phyloP scores from a whole-genome alignment of 169 alveolate species.

The Cryptosporidium canis region DNA sequence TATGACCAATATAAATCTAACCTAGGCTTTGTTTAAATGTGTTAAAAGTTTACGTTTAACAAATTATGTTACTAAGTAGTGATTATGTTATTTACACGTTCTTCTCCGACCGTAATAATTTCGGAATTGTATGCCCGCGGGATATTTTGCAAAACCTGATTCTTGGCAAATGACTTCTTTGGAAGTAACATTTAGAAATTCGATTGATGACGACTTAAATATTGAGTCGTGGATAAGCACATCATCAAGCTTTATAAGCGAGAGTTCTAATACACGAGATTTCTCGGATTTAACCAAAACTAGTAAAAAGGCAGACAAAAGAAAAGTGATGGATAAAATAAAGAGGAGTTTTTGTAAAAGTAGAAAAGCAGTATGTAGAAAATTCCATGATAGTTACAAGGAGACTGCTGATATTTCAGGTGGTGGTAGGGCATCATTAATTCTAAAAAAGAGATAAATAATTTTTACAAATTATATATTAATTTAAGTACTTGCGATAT shows the following conservation, averaged over 20 bases:
- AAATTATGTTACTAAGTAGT: no score
- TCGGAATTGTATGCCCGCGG: background rate
- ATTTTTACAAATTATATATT: background rate
- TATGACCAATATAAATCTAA: background rate
- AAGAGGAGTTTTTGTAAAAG: background rate
- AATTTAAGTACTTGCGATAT: background rate
- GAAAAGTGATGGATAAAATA: background rate
- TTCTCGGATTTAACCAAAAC: background rate
- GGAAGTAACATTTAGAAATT: constrained; percentile 10
- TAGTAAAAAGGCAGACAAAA: background rate
- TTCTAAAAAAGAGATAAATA: background rate
- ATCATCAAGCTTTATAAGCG: background rate
- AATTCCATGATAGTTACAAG: background rate
- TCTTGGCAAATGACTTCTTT: background rate
- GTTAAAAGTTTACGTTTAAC: background rate
- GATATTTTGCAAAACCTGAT: background rate
- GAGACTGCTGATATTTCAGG: background rate
- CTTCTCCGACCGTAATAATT: background rate
- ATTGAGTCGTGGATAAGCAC: constrained; percentile 20
- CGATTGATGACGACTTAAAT: constrained; percentile 11
- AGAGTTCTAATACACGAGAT: background rate
- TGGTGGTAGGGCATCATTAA: background rate
- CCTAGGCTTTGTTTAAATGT: background rate
- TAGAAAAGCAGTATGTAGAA: background rate
- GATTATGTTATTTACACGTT: no score